Base-by-base conservation (phyloP, 345 rosid species). In the Boechera retrofracta region DNA sequence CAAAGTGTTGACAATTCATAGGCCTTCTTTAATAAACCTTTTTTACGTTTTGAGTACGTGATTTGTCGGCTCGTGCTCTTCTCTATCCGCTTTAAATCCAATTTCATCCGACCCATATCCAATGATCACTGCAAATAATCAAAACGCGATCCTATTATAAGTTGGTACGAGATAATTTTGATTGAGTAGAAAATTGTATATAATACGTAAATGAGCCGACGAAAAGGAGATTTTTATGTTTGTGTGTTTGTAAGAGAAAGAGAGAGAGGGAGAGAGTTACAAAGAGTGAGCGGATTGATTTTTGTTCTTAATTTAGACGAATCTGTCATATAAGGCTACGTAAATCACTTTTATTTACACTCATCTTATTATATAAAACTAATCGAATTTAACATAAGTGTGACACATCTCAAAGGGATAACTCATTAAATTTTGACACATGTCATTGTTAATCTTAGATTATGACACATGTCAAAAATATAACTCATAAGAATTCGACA, bases 1-100 rank as follows among this genome's bases (percentile, higher is more conserved):
- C 90, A 85, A 12, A 88, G 85, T 59, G 85, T 83, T 36, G 89
- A 82, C 59, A 88, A 82, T 67, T 88, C 91, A 72, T 86, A 84
- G 15, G 89, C 91, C 74, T 86, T 88, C 60, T 88, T 86, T 62
- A 88, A 54, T 24, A 88, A 64, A 6, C 89, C 89, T 63, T 82
- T 88, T 80, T 88, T 72, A 52, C 88, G 80, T 76, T 80, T 83
- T 7, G 86, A 89, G 71, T 84, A 87, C 45, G 91, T 85, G 41
- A 87, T 83, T 16, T 89, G 87, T 38, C 87, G 74, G 62, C 79
- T 86, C 12, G 87, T 83, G 16, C 59, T 76, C 29, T 86, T 89
- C 72, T 87, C 88, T 39, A 87, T 81, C 63, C 82, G 80, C 81
- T 84, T 89, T 56, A 89, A 71, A 74, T 85, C 85, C 21, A 87